phyloP scores from a whole-genome alignment of 805 yeast genomes.

The Pichia nanzhaoensis region DNA sequence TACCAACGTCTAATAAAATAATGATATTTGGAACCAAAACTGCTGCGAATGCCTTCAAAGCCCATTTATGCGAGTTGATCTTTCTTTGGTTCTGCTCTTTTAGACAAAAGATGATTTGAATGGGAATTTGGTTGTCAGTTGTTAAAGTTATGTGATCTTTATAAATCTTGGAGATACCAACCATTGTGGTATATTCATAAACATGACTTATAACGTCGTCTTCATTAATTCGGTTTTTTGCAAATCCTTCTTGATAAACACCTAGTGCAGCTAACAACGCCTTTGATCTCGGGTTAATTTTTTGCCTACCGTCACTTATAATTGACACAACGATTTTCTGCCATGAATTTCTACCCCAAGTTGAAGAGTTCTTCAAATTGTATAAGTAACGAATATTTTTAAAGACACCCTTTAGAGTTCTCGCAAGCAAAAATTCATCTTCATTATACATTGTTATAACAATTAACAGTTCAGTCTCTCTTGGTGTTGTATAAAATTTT shows the following conservation, averaged over 20 bases:
- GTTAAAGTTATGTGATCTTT: conserved; percentile 56
- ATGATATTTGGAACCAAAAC: conserved; percentile 76
- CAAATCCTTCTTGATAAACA: conserved; percentile 91
- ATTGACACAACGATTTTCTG: conserved; percentile 85
- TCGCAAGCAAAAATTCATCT: conserved; percentile 70
- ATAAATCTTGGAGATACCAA: conserved; percentile 66
- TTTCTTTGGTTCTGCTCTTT: conserved; percentile 86
- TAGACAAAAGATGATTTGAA: conserved; percentile 81
- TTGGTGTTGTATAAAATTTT: conserved; percentile 64
- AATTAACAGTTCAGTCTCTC: conserved; percentile 79
- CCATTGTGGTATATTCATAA: conserved; percentile 89
- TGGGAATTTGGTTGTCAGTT: conserved; percentile 64
- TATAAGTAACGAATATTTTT: conserved; percentile 75
- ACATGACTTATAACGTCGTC: conserved; percentile 78
- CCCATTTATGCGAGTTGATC: conserved; percentile 96
- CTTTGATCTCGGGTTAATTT: conserved; percentile 70
- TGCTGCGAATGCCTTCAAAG: conserved; percentile 86
- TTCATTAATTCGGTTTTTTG: conserved; percentile 83
- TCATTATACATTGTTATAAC: conserved; percentile 90
- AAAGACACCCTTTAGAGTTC: conserved; percentile 86
- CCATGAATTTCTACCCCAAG: conserved; percentile 97
- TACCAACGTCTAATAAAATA: conserved; percentile 87
- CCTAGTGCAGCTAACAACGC: conserved; percentile 83
- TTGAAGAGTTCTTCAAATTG: conserved; percentile 51
- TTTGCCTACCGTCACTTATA: conserved; percentile 87